Percentiles rank a stretch among this genome's conserved stretches.
Conservation (phyloP, 2,329 filamentous ascomycete genomes). For the Trichoderma guizhouense region DNA sequence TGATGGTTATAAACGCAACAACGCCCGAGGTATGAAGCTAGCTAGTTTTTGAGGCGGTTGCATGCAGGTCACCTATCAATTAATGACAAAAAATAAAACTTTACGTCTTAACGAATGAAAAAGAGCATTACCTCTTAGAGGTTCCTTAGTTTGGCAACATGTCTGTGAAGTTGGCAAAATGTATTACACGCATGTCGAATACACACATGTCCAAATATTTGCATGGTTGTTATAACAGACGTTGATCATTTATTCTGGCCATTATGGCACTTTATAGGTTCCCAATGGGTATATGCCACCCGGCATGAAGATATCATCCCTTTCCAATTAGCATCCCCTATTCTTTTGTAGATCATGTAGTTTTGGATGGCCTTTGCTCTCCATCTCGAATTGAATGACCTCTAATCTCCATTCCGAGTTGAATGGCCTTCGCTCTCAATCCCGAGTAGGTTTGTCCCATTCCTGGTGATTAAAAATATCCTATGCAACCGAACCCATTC, state of each 20-base stretch:
- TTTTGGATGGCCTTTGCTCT: background rate
- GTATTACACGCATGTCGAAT: no score
- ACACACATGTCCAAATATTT: no score
- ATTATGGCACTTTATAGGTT: background rate
- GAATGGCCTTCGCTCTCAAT: background rate
- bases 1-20: conserved; percentile 4
- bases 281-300: background rate
- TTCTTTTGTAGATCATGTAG: background rate
- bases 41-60: background rate
- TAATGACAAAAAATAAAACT: conserved; percentile 12
- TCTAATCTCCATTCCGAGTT: no score
- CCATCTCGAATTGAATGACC: background rate
- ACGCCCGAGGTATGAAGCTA: background rate
- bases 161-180: background rate
- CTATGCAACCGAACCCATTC: background rate
- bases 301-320: no score
- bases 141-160: background rate
- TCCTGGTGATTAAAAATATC: background rate
- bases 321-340: background rate
- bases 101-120: background rate
- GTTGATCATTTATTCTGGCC: background rate
- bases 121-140: background rate
- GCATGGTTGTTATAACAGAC: background rate
- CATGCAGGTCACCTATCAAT: conserved; percentile 7
- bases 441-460: background rate